Evolutionary conservation across 257 asterid species (phyloP).

Genomic region (Lithospermum erythrorhizon): DNA sequence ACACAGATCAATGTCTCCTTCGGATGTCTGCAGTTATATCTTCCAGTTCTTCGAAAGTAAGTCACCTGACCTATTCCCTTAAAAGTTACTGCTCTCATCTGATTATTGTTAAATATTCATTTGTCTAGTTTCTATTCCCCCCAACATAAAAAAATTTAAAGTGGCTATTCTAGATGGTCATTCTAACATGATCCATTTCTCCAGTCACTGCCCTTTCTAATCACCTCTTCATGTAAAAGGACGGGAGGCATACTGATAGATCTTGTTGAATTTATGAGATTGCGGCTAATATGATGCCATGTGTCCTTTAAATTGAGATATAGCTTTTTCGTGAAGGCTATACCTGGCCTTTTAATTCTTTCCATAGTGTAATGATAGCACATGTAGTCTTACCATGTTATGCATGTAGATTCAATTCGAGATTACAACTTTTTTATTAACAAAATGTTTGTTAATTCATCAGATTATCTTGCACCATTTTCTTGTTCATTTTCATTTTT

Average conservation of each 20-base stretch:
- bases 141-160: too few relatives aligned
- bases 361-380: background rate
- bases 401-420: background rate
- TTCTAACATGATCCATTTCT: too few relatives aligned
- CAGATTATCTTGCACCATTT: background rate
- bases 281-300: too few relatives aligned
- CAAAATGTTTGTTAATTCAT: background rate
- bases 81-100: background rate
- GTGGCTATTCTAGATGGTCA: too few relatives aligned
- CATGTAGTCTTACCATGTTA: background rate
- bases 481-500: background rate
- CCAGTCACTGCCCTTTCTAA: too few relatives aligned
- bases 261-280: background rate
- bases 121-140: too few relatives aligned
- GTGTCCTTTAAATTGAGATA: too few relatives aligned
- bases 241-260: too few relatives aligned
- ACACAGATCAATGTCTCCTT: conserved; percentile 51
- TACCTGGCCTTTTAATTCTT: background rate
- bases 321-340: too few relatives aligned
- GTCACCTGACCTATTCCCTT: conserved; percentile 23
- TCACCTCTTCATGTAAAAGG: too few relatives aligned
- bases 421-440: too few relatives aligned
- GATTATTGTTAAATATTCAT: background rate
- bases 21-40: conserved; percentile 53
- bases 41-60: conserved; percentile 74